Base-by-base conservation (phyloP, 2,329 filamentous ascomycete species). In the Aureobasidium musti region DNA sequence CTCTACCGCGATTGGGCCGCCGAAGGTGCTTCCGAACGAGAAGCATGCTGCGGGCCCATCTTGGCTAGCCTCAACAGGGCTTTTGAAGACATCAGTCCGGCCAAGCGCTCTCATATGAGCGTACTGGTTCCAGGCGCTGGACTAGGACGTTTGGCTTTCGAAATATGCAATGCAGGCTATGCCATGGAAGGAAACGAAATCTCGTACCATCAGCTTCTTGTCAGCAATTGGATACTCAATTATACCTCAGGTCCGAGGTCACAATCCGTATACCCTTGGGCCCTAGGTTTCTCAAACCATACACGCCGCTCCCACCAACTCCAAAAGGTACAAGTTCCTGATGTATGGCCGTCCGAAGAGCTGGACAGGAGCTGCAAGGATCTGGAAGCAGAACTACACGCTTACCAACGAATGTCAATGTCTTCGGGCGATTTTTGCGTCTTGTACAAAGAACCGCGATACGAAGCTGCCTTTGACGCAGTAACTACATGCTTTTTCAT, bases 401-500 rank as follows among this genome's bases (percentile, higher is more conserved):
- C 78, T 14, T 79, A 77, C 30, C 91, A 91, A 41, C 81, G 87
- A 39, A 97, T 99, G 92, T 88, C 87, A 74, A 98, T 99, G 94
- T 89, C 89, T 26, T 91, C 93, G 0, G 92, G 92, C 3, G 95
- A 99, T 76, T 99, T 99, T 74, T 85, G 96, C 66, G 89, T 92
- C n/a, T 78, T 93, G 0, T 99, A 99, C 76, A 84, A 83, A 30
- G 83, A 88, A 67, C 81, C 84, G 1, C 83, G 85, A 0, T 86
- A 91, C 71, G 77, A 79, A 10, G 83, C 83, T 0, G 73, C 77
- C 0, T 98, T 92, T 76, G 89, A 97, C 73, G 92, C 89, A 1
- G 91, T 98, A 1, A 88, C 91, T 0, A 91, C 90, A 2, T 91
- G 97, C 13, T 99, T 98, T 80, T 99, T 99, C 80, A 89, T 99